A percentile compares a stretch with the other conserved stretches of the same genome.
Evolutionary conservation across 1,139 yeast genomes (phyloP).

Genomic region (Kodamaea suecica): DNA sequence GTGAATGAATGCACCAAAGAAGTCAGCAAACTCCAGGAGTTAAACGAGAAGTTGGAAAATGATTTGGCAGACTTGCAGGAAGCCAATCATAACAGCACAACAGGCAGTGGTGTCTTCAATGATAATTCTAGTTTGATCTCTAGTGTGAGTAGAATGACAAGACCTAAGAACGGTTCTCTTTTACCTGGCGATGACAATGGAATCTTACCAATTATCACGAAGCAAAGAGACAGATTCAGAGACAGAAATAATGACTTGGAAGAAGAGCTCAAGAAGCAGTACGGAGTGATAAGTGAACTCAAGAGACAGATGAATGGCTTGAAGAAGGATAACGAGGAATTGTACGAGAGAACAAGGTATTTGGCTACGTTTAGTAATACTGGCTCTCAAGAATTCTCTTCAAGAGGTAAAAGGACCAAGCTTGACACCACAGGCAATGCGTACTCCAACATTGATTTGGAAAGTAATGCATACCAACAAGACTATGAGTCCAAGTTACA

Average conservation of each 20-base stretch:
- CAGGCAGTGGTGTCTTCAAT: slow-evolving; percentile 31
- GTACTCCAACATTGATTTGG: slow-evolving; percentile 43
- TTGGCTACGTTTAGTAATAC: slow-evolving; percentile 50
- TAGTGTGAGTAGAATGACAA: slow-evolving; percentile 48
- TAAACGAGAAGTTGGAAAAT: slow-evolving; percentile 64
- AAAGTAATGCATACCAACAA: slow-evolving; percentile 53
- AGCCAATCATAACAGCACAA: not conserved
- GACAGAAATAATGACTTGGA: slow-evolving; percentile 78
- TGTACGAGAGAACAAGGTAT: slow-evolving; percentile 80
- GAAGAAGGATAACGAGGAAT: slow-evolving; percentile 70
- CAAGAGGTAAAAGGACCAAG: slow-evolving; percentile 19
- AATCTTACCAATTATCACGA: slow-evolving; percentile 83
- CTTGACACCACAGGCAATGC: slow-evolving; percentile 20
- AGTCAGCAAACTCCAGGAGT: slow-evolving; percentile 31
- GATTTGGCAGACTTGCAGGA: slow-evolving; percentile 60
- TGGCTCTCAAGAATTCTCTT: slow-evolving; percentile 12
- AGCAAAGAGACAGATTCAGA: slow-evolving; percentile 91
- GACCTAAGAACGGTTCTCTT: slow-evolving; percentile 15
- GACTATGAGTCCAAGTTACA: slow-evolving; percentile 77
- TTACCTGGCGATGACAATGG: slow-evolving; percentile 36
- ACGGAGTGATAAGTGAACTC: slow-evolving; percentile 53
- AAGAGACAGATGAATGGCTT: slow-evolving; percentile 62
- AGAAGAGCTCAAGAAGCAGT: slow-evolving; percentile 66
- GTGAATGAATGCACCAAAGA: slow-evolving; percentile 34
- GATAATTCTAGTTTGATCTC: slow-evolving; percentile 74